Conservation (phyloP, 805 yeast genomes). For the Zygotorulaspora sp. region DNA sequence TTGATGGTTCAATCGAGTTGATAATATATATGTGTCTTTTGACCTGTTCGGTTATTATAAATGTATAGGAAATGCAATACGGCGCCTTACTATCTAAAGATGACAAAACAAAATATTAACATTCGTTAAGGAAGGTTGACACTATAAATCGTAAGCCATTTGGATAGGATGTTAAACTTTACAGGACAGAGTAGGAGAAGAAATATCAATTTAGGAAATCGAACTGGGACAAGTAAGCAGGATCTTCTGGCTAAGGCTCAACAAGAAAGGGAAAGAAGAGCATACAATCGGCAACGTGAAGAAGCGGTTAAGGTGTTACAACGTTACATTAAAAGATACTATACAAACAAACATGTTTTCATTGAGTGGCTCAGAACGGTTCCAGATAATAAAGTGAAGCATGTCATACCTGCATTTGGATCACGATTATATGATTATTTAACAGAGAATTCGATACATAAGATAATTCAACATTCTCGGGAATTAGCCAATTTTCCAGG, state of each 20-base stretch:
- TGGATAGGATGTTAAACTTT: slow-evolving; percentile 45
- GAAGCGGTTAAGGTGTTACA: slow-evolving; percentile 52
- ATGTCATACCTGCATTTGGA: slow-evolving; percentile 35
- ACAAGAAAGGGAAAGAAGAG: slow-evolving; percentile 62
- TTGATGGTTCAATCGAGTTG: too few species aligned
- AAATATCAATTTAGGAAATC: slow-evolving; percentile 57
- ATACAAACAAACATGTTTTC: slow-evolving; percentile 34
- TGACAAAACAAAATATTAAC: too few species aligned
- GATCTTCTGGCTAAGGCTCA: slow-evolving; percentile 58
- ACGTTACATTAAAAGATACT: slow-evolving; percentile 40
- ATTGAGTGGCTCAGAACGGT: slow-evolving; percentile 14
- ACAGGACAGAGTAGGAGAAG: slow-evolving; percentile 59
- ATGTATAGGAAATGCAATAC: too few species aligned
- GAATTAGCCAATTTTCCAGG: slow-evolving; percentile 13
- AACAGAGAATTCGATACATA: slow-evolving; percentile 10
- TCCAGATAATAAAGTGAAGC: slow-evolving; percentile 20
- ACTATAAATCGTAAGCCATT: too few species aligned
- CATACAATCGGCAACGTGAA: slow-evolving; percentile 46
- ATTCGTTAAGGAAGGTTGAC: too few species aligned
- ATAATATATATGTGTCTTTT: too few species aligned
- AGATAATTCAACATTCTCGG: slow-evolving; percentile 10
- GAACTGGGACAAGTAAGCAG: slow-evolving; percentile 36
- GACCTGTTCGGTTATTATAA: too few species aligned
- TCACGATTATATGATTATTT: slow-evolving; percentile 16
- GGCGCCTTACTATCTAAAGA: too few species aligned